Percentiles rank a stretch among this genome's conserved stretches.
phyloP scores from a whole-genome alignment of 768 basidiomycete genomes.

The Lyophyllum semitale region DNA sequence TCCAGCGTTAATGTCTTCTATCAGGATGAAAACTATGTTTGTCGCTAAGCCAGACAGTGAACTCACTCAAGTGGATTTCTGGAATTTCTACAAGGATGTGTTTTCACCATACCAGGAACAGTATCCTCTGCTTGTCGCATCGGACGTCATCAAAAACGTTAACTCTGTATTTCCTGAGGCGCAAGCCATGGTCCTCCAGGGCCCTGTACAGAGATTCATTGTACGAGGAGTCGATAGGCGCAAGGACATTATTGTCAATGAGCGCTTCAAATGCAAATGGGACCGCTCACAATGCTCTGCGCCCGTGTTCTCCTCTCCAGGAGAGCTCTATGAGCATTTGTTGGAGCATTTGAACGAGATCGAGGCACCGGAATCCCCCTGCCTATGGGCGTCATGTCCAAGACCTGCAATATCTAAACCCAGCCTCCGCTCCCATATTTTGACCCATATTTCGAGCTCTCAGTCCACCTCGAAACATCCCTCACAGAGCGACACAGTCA shows the following conservation, averaged over 20 bases:
- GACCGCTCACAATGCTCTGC: slow-evolving; percentile 56
- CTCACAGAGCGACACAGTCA: slow-evolving; percentile 73
- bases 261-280: slow-evolving; percentile 82
- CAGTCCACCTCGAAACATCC: slow-evolving; percentile 60
- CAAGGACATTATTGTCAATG: slow-evolving; percentile 55
- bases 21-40: slow-evolving; percentile 93
- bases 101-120: slow-evolving; percentile 65
- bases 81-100: slow-evolving; percentile 88
- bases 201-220: slow-evolving; percentile 75
- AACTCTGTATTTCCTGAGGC: slow-evolving; percentile 83
- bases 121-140: slow-evolving; percentile 72
- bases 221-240: slow-evolving; percentile 82
- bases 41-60: slow-evolving; percentile 74
- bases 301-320: slow-evolving; percentile 48
- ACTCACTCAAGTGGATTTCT: slow-evolving; percentile 92
- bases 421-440: slow-evolving; percentile 63
- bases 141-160: slow-evolving; percentile 94
- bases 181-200: slow-evolving; percentile 82
- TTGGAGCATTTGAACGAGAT: slow-evolving; percentile 53
- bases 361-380: slow-evolving; percentile 50
- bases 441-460: slow-evolving; percentile 73
- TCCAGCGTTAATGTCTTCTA: neutral
- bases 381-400: slow-evolving; percentile 75
- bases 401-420: slow-evolving; percentile 46
- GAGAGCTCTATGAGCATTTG: slow-evolving; percentile 76